Evolutionary conservation across 2,329 filamentous ascomycete genomes (phyloP).

Genomic region (Metarhizium brunneum): DNA sequence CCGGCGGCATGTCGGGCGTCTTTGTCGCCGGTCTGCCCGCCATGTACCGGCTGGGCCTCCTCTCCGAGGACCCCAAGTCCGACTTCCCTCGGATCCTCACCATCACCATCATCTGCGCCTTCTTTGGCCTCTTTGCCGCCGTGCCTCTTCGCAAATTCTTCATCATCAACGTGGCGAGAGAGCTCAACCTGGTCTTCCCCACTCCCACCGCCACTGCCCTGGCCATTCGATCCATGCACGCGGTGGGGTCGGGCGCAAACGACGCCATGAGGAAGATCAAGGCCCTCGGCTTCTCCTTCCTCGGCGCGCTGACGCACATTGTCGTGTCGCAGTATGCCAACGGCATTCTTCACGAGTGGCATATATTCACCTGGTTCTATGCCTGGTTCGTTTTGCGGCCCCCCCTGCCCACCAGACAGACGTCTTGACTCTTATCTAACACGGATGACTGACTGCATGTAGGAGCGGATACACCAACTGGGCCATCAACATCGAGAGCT

Average conservation of each 20-base stretch:
- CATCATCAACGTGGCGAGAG: conserved; percentile 54
- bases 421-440: not conserved
- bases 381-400: conserved; percentile 22
- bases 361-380: conserved; percentile 43
- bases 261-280: conserved; percentile 49
- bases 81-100: conserved; percentile 51
- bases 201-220: conserved; percentile 50
- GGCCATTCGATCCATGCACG: conserved; percentile 55
- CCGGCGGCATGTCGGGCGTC: conserved; percentile 46
- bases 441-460: not conserved
- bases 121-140: conserved; percentile 56
- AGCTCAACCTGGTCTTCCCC: conserved; percentile 51
- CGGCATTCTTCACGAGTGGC: conserved; percentile 52
- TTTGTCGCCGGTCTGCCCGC: conserved; percentile 53
- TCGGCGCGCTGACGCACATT: conserved; percentile 39
- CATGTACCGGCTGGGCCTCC: conserved; percentile 45
- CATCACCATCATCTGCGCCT: conserved; percentile 51
- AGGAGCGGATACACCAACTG: conserved; percentile 39
- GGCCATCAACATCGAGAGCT: conserved; percentile 46
- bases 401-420: no score
- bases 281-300: conserved; percentile 42
- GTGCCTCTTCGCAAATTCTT: conserved; percentile 59
- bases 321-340: conserved; percentile 49
- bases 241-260: conserved; percentile 38
- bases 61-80: conserved; percentile 37